Evolutionary conservation across 2,329 filamentous ascomycete genomes (phyloP).

Genomic region (Ophiostoma sp.): DNA sequence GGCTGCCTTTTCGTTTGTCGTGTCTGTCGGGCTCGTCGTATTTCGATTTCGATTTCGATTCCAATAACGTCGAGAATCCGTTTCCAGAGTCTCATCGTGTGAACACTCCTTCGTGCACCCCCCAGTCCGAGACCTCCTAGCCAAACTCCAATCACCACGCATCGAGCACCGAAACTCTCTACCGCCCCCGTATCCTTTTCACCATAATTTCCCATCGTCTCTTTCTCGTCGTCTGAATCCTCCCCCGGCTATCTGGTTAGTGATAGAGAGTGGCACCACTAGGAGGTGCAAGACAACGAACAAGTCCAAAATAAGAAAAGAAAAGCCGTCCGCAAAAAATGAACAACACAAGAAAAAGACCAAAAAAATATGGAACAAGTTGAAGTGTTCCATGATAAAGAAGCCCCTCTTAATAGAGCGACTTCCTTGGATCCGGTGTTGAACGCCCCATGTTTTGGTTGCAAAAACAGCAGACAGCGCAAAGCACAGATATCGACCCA

Average conservation of each 20-base stretch:
- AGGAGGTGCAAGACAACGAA: background rate
- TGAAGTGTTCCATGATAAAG: slow-evolving; percentile 63
- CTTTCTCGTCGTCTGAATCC: background rate
- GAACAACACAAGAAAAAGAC: slow-evolving; percentile 35
- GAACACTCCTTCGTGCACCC: background rate
- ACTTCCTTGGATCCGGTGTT: slow-evolving; percentile 67
- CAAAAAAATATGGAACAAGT: slow-evolving; percentile 56
- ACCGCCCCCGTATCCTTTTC: background rate
- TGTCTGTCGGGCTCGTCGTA: background rate
- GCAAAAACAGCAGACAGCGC: slow-evolving; percentile 76
- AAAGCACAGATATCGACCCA: slow-evolving; percentile 64
- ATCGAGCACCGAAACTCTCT: background rate
- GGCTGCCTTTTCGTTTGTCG: background rate
- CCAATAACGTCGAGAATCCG: background rate
- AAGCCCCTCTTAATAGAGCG: slow-evolving; percentile 50
- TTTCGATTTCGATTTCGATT: background rate
- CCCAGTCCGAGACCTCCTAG: background rate
- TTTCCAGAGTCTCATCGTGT: background rate
- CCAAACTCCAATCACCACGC: background rate
- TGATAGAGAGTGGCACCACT: background rate
- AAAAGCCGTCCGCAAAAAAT: slow-evolving; percentile 22
- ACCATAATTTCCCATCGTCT: slow-evolving; percentile 6
- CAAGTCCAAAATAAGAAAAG: background rate
- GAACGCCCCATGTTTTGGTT: slow-evolving; percentile 82
- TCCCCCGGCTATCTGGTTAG: background rate